phyloP scores from a whole-genome alignment of 345 rosid genomes.

The Corchorus olitorius region DNA sequence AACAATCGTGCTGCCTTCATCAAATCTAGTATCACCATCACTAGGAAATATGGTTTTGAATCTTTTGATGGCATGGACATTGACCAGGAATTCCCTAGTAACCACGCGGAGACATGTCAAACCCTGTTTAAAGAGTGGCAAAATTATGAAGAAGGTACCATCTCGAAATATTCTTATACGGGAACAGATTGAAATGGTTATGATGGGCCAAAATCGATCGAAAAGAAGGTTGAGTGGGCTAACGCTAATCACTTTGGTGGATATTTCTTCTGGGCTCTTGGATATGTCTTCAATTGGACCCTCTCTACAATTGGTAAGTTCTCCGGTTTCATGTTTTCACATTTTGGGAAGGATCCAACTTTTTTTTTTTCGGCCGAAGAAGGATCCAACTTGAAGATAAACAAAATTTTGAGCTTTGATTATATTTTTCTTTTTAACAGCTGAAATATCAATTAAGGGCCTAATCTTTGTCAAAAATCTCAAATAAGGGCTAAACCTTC shows the following conservation, averaged over 20 bases:
- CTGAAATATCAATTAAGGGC: too few relatives aligned
- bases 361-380: too few relatives aligned
- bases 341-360: not conserved
- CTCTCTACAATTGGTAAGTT: slow-evolving; percentile 27
- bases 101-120: slow-evolving; percentile 43
- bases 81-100: slow-evolving; percentile 56
- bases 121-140: slow-evolving; percentile 49
- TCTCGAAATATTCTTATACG: slow-evolving; percentile 42
- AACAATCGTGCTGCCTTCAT: slow-evolving; percentile 36
- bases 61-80: slow-evolving; percentile 55
- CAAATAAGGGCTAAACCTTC: too few relatives aligned
- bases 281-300: slow-evolving; percentile 50
- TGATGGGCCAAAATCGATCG: slow-evolving; percentile 28
- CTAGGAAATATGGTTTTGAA: slow-evolving; percentile 46
- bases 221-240: slow-evolving; percentile 58
- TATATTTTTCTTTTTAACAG: too few relatives aligned
- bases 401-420: not conserved
- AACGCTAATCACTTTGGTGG: slow-evolving; percentile 57
- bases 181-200: slow-evolving; percentile 47
- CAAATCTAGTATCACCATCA: slow-evolving; percentile 32
- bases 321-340: not conserved
- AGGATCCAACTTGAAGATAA: not conserved
- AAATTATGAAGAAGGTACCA: slow-evolving; percentile 19
- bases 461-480: too few relatives aligned
- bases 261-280: slow-evolving; percentile 73